Conservation (phyloP, 768 basidiomycete genomes). For the Suillus subluteus region DNA sequence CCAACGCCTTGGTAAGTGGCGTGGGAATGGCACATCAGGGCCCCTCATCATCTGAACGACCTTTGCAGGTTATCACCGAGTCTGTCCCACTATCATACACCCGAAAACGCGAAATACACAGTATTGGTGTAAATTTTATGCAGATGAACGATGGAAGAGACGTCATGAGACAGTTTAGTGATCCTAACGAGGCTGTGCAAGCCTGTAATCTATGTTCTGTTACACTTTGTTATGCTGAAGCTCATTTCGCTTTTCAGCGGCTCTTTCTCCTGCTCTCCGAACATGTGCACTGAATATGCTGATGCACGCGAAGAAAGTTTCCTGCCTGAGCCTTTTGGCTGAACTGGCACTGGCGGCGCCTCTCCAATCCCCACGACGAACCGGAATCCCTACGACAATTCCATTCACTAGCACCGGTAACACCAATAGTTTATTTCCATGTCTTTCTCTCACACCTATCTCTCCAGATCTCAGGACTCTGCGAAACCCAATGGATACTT, state of each 20-base stretch:
- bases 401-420: too few species aligned
- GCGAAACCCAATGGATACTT: too few species aligned
- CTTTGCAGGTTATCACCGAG: slow-evolving; percentile 65
- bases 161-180: slow-evolving; percentile 56
- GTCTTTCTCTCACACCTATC: too few species aligned
- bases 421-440: too few species aligned
- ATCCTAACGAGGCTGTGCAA: slow-evolving; percentile 60
- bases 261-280: slow-evolving; percentile 55
- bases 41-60: background rate
- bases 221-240: background rate
- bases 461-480: too few species aligned
- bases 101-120: slow-evolving; percentile 79
- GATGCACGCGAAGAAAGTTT: slow-evolving; percentile 55
- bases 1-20: slow-evolving; percentile 34
- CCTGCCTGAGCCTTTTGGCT: too few species aligned
- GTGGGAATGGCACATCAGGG: background rate
- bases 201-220: slow-evolving; percentile 45
- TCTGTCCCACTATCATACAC: slow-evolving; percentile 79
- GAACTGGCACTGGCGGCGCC: too few species aligned
- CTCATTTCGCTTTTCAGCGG: slow-evolving; percentile 39
- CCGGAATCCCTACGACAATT: too few species aligned
- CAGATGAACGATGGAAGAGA: slow-evolving; percentile 87
- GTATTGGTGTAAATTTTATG: slow-evolving; percentile 74
- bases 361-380: too few species aligned
- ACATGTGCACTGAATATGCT: slow-evolving; percentile 64